Evolutionary conservation across 2,329 filamentous ascomycete species (phyloP), one percentile per base, ranked within the genome.

Genomic region (Colletotrichum simmondsii): DNA sequence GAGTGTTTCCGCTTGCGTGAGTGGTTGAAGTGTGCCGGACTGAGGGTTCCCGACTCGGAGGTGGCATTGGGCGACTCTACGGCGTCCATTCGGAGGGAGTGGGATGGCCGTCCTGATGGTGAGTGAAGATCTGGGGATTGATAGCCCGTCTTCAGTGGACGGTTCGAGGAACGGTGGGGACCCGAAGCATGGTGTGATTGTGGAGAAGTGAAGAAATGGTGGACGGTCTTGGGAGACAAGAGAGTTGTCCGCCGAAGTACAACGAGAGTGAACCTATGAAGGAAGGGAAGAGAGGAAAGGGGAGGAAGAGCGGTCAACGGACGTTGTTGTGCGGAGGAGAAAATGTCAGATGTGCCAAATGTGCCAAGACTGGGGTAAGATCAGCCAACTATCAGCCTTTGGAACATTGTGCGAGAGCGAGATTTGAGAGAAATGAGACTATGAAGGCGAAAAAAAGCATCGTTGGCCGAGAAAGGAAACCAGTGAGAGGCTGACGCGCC

Each of bases 1-100:
- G 80, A 80, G 24, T 77, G 75, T 65, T 81, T 81, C 11, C 80
- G 78, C 60, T 81, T 81, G 19, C 78, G 80, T 6, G 75, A 77
- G 74, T 10, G 76, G n/a, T 74, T 76, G 30, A 72, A 72, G 24
- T 73, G 71, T 24, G 68, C 68, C 24, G 74, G 74, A 59, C 75
- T 76, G 16, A 74, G 52, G 56, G 75, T 76, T 19, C 72, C 74
- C 14, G 72, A 72, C 35, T 81, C 79, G 8, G 80, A 78, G 22
- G 76, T 76, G 24, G 75, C 76, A 37, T 77, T 75, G n/a, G 79
- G 78, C 6, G 79, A 81, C 22, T 79, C 76, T 14, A 77, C 75
- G 56, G 77, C 73, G 28, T 79, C 78, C 79, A 81, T 81, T 12
- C 59, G 70, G 32, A n/a, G 32, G 8, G 26, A 24, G 46, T 16